Conservation (phyloP, 1,139 yeast species). For the Taiozyma onychis region DNA sequence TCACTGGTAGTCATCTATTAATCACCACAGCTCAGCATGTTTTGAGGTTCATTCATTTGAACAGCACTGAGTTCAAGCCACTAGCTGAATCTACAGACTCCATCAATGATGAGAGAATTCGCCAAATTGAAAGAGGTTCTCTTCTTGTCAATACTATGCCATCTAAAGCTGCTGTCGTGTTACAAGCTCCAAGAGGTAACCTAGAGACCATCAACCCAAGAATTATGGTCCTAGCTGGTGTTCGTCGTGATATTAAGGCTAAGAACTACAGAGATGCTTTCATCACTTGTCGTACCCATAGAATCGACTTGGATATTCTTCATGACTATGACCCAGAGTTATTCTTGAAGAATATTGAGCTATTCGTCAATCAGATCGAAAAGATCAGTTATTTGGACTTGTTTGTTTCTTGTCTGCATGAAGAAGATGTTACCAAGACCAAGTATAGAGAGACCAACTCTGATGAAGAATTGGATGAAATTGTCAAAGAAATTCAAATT, state of each 20-base stretch:
- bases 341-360: conserved; percentile 58
- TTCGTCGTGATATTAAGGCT: conserved; percentile 59
- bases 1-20: conserved; percentile 67
- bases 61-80: conserved; percentile 34
- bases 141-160: conserved; percentile 76
- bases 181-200: conserved; percentile 96
- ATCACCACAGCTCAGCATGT: conserved; percentile 88
- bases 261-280: conserved; percentile 68
- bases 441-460: conserved; percentile 71
- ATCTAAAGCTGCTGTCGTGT: conserved; percentile 71
- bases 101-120: conserved; percentile 67
- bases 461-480: conserved; percentile 28
- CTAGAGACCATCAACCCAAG: conserved; percentile 92
- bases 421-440: conserved; percentile 80
- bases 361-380: conserved; percentile 67
- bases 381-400: conserved; percentile 76
- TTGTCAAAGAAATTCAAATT: conserved; percentile 25
- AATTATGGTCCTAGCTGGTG: conserved; percentile 82
- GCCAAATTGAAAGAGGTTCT: conserved; percentile 91
- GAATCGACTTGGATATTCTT: conserved; percentile 84
- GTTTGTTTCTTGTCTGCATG: conserved; percentile 79
- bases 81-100: conserved; percentile 31
- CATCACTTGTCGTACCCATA: conserved; percentile 77
- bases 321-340: conserved; percentile 79
- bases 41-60: conserved; percentile 76